Percentiles rank a stretch among this genome's conserved stretches.
These are phyloP conservation scores for Monosporascus sp. DNA, from an alignment of 2,329 filamentous ascomycete species.

Conservation along the genomic window DNA sequence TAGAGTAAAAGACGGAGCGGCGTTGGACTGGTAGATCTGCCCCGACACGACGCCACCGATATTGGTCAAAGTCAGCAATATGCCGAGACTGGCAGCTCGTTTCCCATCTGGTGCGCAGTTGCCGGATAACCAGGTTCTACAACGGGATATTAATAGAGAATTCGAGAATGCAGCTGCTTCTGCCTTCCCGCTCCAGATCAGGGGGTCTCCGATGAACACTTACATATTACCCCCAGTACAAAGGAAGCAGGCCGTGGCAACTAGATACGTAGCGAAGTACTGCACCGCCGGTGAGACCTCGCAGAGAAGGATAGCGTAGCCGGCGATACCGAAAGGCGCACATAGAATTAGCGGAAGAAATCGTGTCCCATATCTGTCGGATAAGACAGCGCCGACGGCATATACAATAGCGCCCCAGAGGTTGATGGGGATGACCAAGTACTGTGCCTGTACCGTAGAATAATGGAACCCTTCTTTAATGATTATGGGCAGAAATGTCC, in stretches of 20 bases:
- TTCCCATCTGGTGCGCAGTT: constrained; percentile 24
- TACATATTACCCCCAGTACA: constrained; percentile 21
- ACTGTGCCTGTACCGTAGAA: constrained; percentile 32
- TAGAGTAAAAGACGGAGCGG: constrained; percentile 18
- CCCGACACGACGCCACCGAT: constrained; percentile 21
- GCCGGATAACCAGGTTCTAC: constrained; percentile 20
- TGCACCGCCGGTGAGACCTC: constrained; percentile 15
- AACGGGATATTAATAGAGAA: neutral
- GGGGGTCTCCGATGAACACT: constrained; percentile 1
- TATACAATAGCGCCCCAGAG: constrained; percentile 36
- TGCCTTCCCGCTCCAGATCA: no score
- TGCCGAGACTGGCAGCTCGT: constrained; percentile 22
- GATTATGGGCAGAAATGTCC: constrained; percentile 37
- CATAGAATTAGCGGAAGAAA: constrained; percentile 31
- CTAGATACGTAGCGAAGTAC: constrained; percentile 23
- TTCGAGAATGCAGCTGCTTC: neutral
- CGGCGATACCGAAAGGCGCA: constrained; percentile 20
- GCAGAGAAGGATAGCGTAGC: constrained; percentile 21
- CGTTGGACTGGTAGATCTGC: constrained; percentile 22
- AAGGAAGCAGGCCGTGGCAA: constrained; percentile 20
- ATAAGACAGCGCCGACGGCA: constrained; percentile 31
- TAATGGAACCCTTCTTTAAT: constrained; percentile 34
- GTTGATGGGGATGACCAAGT: constrained; percentile 36
- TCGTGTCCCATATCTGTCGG: constrained; percentile 30
- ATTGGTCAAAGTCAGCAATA: constrained; percentile 20